These are phyloP conservation scores for Eimeria falciformis DNA, from an alignment of 169 alveolate species.

Conservation along the genomic window DNA sequence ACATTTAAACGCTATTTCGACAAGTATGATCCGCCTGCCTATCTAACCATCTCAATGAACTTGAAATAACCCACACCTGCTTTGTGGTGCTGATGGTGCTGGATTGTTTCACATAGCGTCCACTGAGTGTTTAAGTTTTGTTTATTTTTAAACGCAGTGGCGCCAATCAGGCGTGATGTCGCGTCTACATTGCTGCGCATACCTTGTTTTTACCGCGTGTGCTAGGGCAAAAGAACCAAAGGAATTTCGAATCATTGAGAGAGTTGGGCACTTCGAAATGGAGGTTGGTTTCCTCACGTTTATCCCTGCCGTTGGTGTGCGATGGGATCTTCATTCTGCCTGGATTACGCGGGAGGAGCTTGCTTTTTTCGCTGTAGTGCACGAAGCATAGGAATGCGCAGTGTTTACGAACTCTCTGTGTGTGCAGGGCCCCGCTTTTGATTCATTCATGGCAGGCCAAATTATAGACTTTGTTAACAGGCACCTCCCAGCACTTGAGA, in stretches of 20 bases:
- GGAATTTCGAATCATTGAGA: constrained; percentile 64
- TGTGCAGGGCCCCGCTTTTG: constrained; percentile 67
- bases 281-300: constrained; percentile 60
- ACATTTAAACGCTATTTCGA: constrained; percentile 75
- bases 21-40: constrained; percentile 51
- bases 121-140: too few species aligned
- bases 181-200: too few species aligned
- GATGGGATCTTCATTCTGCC: too few species aligned
- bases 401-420: neutral
- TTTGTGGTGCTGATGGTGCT: too few species aligned
- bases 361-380: neutral
- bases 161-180: too few species aligned
- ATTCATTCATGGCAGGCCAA: constrained; percentile 6
- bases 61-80: too few species aligned
- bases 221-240: constrained; percentile 81
- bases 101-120: too few species aligned
- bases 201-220: neutral
- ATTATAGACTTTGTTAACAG: constrained; percentile 50
- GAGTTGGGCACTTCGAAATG: constrained; percentile 82
- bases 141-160: too few species aligned
- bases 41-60: too few species aligned
- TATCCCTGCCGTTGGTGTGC: too few species aligned
- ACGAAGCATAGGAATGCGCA: neutral
- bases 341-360: neutral
- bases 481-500: neutral